Conservation (phyloP, 352 stramenopile species). For the Globisporangium abappressorium region DNA sequence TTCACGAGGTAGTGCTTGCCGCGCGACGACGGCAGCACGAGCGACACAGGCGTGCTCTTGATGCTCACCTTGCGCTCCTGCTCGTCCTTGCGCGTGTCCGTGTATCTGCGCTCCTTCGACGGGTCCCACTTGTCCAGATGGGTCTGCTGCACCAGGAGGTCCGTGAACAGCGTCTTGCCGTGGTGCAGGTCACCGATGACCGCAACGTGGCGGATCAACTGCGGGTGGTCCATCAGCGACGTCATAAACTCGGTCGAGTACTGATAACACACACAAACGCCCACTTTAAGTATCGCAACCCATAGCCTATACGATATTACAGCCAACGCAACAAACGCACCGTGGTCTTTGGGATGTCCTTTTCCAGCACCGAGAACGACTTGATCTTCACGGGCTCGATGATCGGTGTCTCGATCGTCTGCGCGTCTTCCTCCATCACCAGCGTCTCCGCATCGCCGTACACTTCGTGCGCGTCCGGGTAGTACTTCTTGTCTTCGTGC, state of each 20-base stretch:
- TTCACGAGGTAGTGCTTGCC: conserved; percentile 97
- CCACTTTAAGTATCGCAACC: background rate
- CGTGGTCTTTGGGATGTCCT: conserved; percentile 73
- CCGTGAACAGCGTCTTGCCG: conserved; percentile 92
- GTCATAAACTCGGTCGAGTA: conserved; percentile 90
- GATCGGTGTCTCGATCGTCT: conserved; percentile 98
- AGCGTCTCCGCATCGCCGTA: conserved; percentile 96
- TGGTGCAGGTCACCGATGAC: conserved; percentile 98
- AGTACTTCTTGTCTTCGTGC: conserved; percentile 99
- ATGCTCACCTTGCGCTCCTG: conserved; percentile 96
- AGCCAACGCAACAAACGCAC: conserved; percentile 13
- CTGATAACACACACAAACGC: conserved; percentile 12
- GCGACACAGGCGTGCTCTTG: conserved; percentile 95
- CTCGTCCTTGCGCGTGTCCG: conserved; percentile 96
- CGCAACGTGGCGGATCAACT: conserved; percentile 92
- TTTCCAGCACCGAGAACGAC: conserved; percentile 89
- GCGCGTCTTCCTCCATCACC: conserved; percentile 98
- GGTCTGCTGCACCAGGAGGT: conserved; percentile 91
- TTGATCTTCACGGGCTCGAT: conserved; percentile 96
- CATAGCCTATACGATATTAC: background rate
- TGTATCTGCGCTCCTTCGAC: conserved; percentile 87
- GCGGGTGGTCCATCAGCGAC: conserved; percentile 87
- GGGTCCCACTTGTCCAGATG: conserved; percentile 83
- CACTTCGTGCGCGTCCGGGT: conserved; percentile 96
- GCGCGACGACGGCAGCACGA: conserved; percentile 91